Evolutionary conservation across 768 basidiomycete species (phyloP), one percentile per base, ranked within the genome.

Genomic region (Neoboletus magnificus): DNA sequence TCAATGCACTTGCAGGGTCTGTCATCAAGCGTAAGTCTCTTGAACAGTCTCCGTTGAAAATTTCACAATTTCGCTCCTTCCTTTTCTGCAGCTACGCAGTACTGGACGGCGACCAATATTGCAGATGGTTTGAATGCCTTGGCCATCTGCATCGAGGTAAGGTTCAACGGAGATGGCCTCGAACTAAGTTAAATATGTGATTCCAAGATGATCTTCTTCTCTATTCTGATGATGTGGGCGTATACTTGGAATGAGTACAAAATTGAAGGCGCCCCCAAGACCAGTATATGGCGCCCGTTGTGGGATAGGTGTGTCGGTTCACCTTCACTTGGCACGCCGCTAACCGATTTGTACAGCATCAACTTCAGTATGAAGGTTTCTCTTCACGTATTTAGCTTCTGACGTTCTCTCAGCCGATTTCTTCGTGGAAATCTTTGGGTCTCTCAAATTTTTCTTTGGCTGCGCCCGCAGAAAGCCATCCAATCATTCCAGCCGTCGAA

Each of bases 101-200:
- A 85, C 65, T 94, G 93, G 93, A 90, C 92, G 3, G 72, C 77
- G 35, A 85, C 87, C 4, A 96, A 96, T 65, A 83, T 96, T 48
- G 82, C 91, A 1, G 81, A 96, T 55, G 93, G 93, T 1, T 72
- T 95, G 30, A 89, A 84, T 58, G 91, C 93, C 0, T 77, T 97
- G 5, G 76, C 87, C 18, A 91, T 85, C 30, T 91, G 89, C 60
- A 82, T 95, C 47, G 93, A 96, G 81, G 91, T 89, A 60, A 51
- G 69, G 56, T 30, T 37, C 20, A 50, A 27, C 18, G 0, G 7
- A 33, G n/a, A 42, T 13, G 13, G 18, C n/a, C 13, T 50, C 27
- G 36, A 43, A 25, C 29, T 25, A 58, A 37, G 55, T 56, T 63
- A 50, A 52, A 50, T 20, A 30, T 6, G 8, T 15, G 16, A 33